Base-by-base conservation (phyloP, 2,329 filamentous ascomycete genomes). In the Diaporthe citriasiana region DNA sequence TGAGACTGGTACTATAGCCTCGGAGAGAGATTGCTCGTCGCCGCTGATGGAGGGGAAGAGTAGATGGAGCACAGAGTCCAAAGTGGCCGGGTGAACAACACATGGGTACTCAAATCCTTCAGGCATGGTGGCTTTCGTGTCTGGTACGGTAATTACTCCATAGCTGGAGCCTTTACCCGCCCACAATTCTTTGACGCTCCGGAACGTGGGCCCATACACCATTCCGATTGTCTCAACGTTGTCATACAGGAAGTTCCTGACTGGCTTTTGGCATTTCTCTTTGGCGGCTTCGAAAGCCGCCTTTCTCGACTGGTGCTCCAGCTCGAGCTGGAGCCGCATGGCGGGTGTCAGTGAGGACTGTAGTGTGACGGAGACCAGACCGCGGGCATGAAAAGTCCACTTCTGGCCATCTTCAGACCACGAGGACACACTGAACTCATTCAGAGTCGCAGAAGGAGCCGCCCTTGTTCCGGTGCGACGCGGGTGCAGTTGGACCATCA, bases 401-500 rank as follows among this genome's bases (percentile, higher is more conserved):
- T 63, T 38, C 0, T 53, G 42, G 7, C n/a, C 35, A 3, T 55
- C 70, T 19, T 65, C 57, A 3, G 70, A 72, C 70, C 70, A 72
- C 1, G 70, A 72, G 17, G 57, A 72, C 9, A 71, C 70, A 3
- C 33, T 42, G 13, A 71, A 71, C 10, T 71, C 70, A 5, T 65
- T 63, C 19, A 72, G 5, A 1, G 25, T 8, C 12, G 70, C 42
- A 19, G 70, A 72, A 0, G 70, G 70, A 9, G 70, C 35, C 5
- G 73, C 72, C 38, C 70, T 77, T 3, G 76, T 75, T 0, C 76
- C 75, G 13, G 72, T 74, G 12, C 75, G 66, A 10, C 75, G 72
- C 0, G 73, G 73, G 3, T 74, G 75, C 42, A 78, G 57, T 17
- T 74, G 76, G 12, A 76, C 57, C 73, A 78, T 74, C 45, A 76